These are phyloP conservation scores for Stylonectria norvegica DNA, from an alignment of 2,329 filamentous ascomycete species.

Conservation along the genomic window DNA sequence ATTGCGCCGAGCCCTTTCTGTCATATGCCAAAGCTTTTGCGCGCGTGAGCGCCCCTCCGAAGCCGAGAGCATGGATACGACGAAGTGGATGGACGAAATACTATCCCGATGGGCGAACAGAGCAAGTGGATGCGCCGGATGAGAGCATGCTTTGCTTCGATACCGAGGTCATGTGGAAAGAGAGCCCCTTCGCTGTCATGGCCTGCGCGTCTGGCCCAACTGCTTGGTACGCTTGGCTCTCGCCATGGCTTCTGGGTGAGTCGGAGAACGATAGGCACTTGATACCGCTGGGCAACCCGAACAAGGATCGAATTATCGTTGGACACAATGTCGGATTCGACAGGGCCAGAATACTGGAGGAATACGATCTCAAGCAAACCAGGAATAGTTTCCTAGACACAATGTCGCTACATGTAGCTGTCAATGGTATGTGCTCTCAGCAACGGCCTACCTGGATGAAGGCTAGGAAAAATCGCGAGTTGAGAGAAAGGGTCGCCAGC, in stretches of 20 bases:
- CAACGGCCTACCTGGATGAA: conserved; percentile 98
- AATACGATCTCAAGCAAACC: conserved; percentile 81
- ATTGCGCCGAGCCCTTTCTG: conserved; percentile 83
- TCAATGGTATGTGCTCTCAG: conserved; percentile 97
- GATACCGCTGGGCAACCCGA: conserved; percentile 79
- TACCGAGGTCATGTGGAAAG: conserved; percentile 94
- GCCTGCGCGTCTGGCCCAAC: conserved; percentile 87
- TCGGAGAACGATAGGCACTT: conserved; percentile 73
- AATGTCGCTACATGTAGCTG: conserved; percentile 96
- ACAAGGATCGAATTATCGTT: conserved; percentile 71
- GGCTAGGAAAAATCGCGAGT: conserved; percentile 83
- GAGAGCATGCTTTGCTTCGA: conserved; percentile 87
- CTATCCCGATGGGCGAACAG: conserved; percentile 64
- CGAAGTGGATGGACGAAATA: conserved; percentile 96
- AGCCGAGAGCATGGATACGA: conserved; percentile 68
- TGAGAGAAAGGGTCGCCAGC: conserved; percentile 73
- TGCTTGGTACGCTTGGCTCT: conserved; percentile 97
- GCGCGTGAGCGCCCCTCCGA: conserved; percentile 53
- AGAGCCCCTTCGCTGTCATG: conserved; percentile 91
- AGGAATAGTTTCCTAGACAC: conserved; percentile 89
- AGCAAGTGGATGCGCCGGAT: conserved; percentile 71
- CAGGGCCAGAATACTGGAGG: conserved; percentile 79
- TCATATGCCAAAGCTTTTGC: conserved; percentile 72
- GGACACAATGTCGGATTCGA: conserved; percentile 98
- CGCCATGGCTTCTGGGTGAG: conserved; percentile 88